Evolutionary conservation across 495 filamentous ascomycete genomes (phyloP).

Genomic region (Penicillium bovifimosum): DNA sequence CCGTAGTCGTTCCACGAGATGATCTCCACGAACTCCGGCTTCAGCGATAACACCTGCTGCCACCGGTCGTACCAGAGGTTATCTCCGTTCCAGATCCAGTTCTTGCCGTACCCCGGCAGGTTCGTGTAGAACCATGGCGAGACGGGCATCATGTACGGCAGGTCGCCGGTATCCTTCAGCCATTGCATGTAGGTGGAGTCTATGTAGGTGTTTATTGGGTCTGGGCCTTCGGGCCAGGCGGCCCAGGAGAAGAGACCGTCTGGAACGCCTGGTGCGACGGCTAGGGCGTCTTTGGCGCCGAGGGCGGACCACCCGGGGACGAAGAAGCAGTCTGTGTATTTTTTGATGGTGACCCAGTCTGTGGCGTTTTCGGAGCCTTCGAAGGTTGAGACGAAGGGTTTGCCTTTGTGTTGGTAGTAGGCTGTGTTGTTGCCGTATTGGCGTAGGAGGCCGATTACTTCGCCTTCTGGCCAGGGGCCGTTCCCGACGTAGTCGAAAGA

Average conservation of each 20-base stretch:
- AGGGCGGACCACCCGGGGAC: slow-evolving; percentile 61
- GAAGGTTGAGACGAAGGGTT: slow-evolving; percentile 67
- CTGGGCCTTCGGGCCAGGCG: slow-evolving; percentile 62
- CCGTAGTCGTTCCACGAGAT: slow-evolving; percentile 71
- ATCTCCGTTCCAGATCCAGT: slow-evolving; percentile 69
- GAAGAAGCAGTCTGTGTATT: slow-evolving; percentile 47
- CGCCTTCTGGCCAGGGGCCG: slow-evolving; percentile 48
- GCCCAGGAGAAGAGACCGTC: slow-evolving; percentile 67
- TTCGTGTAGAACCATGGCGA: slow-evolving; percentile 75
- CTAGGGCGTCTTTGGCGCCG: slow-evolving; percentile 44
- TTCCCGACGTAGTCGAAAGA: slow-evolving; percentile 63
- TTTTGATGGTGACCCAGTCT: slow-evolving; percentile 55
- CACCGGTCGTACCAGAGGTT: slow-evolving; percentile 71
- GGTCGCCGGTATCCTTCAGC: slow-evolving; percentile 42
- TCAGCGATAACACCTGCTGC: slow-evolving; percentile 58
- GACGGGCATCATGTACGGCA: slow-evolving; percentile 72
- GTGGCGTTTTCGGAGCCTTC: slow-evolving; percentile 53
- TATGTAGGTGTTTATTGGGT: slow-evolving; percentile 45
- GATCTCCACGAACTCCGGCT: slow-evolving; percentile 57
- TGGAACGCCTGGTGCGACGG: slow-evolving; percentile 39
- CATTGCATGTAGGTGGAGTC: slow-evolving; percentile 51
- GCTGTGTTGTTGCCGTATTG: slow-evolving; percentile 44
- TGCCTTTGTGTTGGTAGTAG: slow-evolving; percentile 51
- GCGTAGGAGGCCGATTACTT: slow-evolving; percentile 56
- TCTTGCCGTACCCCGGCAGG: slow-evolving; percentile 62